Percentiles rank a stretch among this genome's conserved stretches.
Conservation (phyloP, 192 early-diverging fungal species). For the Phlyctochytrium bullatum region DNA sequence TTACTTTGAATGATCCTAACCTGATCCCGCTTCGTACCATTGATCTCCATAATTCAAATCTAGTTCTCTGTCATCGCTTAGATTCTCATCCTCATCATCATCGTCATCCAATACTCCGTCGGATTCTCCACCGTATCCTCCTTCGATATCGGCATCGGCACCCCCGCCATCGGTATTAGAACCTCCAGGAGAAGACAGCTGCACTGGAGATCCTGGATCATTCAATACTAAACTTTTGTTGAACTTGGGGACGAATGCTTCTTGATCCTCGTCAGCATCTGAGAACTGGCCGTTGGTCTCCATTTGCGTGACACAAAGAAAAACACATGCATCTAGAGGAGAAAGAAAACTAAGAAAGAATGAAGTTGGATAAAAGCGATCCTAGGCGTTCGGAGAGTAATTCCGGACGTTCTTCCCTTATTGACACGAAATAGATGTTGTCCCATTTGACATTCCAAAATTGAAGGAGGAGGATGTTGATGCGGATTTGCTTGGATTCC, state of each 20-base stretch:
- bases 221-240: neutral
- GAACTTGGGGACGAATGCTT: neutral
- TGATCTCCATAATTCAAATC: slow-evolving; percentile 72
- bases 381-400: no score
- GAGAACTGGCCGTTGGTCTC: slow-evolving; percentile 20
- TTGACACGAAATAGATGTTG: neutral
- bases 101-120: slow-evolving; percentile 40
- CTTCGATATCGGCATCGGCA: neutral
- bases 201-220: slow-evolving; percentile 6
- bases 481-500: neutral
- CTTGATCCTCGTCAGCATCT: slow-evolving; percentile 23
- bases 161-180: neutral
- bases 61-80: slow-evolving; percentile 63
- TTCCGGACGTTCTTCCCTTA: no score
- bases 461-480: neutral
- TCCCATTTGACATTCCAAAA: neutral
- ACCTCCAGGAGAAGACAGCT: neutral
- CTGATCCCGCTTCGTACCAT: slow-evolving; percentile 74
- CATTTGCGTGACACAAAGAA: no score
- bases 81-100: slow-evolving; percentile 60
- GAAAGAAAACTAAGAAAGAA: no score
- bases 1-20: slow-evolving; percentile 23
- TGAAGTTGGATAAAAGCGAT: no score
- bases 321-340: no score
- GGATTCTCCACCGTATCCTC: slow-evolving; percentile 30